Conservation (phyloP, 306 rosid genomes). For the Geum urbanum region DNA sequence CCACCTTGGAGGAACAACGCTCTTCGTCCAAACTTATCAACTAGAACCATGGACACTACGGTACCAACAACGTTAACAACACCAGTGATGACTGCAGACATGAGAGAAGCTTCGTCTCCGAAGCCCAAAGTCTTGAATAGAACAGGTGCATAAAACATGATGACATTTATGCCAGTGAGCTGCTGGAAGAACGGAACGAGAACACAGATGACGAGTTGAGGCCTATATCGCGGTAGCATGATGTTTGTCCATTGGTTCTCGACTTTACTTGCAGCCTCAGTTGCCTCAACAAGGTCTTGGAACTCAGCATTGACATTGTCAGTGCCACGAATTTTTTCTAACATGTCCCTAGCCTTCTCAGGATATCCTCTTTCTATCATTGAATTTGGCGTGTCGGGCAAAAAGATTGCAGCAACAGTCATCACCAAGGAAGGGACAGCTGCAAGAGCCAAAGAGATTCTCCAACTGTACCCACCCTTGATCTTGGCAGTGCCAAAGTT, state of each 20-base stretch:
- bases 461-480: not conserved
- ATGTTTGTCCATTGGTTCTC: conserved; percentile 9
- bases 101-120: conserved; percentile 7
- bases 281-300: not conserved
- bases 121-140: conserved; percentile 3
- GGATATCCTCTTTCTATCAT: not conserved
- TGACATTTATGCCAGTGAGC: not conserved
- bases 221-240: not conserved
- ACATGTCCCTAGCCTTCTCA: not conserved
- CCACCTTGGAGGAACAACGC: not conserved
- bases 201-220: not conserved
- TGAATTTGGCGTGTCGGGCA: not conserved
- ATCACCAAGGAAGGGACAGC: not conserved
- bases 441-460: not conserved
- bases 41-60: not conserved
- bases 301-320: not conserved
- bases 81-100: not conserved
- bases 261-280: not conserved
- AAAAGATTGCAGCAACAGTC: not conserved
- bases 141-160: conserved; percentile 1
- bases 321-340: not conserved
- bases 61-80: not conserved
- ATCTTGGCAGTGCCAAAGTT: not conserved
- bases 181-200: not conserved
- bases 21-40: not conserved